A percentile compares a stretch with the other conserved stretches of the same genome.
Conservation (phyloP, 768 basidiomycete species). For the Trametes cubensis region DNA sequence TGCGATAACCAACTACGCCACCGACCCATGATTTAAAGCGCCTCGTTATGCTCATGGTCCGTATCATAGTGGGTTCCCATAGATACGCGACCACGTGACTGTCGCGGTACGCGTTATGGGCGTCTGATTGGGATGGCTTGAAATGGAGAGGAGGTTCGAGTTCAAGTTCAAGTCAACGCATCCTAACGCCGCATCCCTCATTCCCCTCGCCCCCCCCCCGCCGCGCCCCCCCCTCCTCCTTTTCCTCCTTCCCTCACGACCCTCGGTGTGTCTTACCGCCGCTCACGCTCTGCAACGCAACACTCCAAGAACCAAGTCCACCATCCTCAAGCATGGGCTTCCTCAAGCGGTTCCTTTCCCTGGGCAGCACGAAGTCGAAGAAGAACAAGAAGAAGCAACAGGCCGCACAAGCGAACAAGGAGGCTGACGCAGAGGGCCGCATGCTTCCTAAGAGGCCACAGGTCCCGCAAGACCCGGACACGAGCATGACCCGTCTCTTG, state of each 20-base stretch:
- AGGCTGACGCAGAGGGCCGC: slow-evolving; percentile 31
- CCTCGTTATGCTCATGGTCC: no score
- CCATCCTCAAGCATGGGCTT: slow-evolving; percentile 55
- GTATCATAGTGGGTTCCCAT: neutral
- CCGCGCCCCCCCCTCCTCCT: neutral
- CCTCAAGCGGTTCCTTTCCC: slow-evolving; percentile 68
- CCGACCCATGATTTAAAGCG: slow-evolving; percentile 45
- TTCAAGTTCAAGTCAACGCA: neutral
- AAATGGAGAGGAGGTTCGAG: slow-evolving; percentile 7
- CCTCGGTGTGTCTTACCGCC: neutral
- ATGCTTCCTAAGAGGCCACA: slow-evolving; percentile 22
- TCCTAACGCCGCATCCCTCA: neutral
- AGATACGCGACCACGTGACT: slow-evolving; percentile 4
- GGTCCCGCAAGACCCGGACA: slow-evolving; percentile 45
- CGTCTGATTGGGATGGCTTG: neutral
- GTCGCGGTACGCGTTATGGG: slow-evolving; percentile 9
- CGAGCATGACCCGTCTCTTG: slow-evolving; percentile 52
- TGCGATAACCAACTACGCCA: slow-evolving; percentile 86
- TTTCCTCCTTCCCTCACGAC: neutral
- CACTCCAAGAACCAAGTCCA: neutral
- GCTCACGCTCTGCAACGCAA: neutral
- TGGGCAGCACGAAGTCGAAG: slow-evolving; percentile 66
- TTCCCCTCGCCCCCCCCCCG: neutral
- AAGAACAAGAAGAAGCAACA: slow-evolving; percentile 40
- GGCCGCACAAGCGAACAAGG: slow-evolving; percentile 24